Percentiles rank a stretch among this genome's conserved stretches.
Conservation (phyloP, 2,329 filamentous ascomycete species). For the Aspergillus melleus region DNA sequence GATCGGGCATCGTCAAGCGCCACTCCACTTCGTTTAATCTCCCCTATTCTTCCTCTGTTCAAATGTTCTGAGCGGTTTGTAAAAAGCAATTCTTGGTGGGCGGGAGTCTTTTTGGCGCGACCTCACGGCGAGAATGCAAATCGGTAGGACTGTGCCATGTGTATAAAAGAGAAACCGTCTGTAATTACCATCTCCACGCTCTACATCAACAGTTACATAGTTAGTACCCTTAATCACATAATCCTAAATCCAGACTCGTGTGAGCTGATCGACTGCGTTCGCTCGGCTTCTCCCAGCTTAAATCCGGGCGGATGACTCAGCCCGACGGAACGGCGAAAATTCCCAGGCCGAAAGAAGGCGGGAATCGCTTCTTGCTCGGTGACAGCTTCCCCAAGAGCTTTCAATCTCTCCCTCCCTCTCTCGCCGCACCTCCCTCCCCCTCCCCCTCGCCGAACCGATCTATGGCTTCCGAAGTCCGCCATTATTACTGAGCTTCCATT, state of each 20-base stretch:
- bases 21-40: conserved; percentile 2
- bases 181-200: not conserved
- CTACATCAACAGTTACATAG: not conserved
- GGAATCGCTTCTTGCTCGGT: conserved; percentile 5
- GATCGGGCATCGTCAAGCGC: conserved; percentile 1
- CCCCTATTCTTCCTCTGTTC: not conserved
- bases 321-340: conserved; percentile 33
- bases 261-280: conserved; percentile 9
- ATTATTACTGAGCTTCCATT: conserved; percentile 20
- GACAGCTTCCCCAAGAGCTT: conserved; percentile 27
- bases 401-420: conserved; percentile 8
- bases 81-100: not conserved
- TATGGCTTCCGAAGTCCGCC: conserved; percentile 29
- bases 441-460: conserved; percentile 14
- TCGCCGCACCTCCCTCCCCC: conserved; percentile 15
- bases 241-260: not conserved
- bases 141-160: not conserved
- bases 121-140: not conserved
- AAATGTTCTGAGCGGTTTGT: not conserved
- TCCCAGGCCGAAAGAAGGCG: conserved; percentile 19
- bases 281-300: conserved; percentile 11
- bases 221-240: not conserved
- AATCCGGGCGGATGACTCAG: conserved; percentile 34
- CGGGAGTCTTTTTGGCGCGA: not conserved
- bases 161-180: not conserved